phyloP scores from a whole-genome alignment of 2,329 filamentous ascomycete genomes.

The Arthrocladium fulminans region DNA sequence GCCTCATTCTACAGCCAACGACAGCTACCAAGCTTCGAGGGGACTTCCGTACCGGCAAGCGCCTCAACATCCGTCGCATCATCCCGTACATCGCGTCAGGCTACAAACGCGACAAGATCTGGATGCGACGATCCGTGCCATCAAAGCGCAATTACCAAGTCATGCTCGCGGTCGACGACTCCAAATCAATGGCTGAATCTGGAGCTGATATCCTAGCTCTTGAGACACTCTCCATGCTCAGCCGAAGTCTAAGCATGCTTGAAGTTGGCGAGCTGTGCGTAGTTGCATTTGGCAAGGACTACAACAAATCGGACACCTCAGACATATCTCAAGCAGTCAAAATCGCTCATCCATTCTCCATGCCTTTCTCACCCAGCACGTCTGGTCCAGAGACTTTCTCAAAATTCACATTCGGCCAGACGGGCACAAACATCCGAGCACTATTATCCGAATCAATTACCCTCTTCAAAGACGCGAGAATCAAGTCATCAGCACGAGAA shows the following conservation, averaged over 20 bases:
- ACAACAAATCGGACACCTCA: neutral
- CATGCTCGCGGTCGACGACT: slow-evolving; percentile 93
- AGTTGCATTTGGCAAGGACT: slow-evolving; percentile 70
- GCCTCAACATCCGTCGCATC: slow-evolving; percentile 98
- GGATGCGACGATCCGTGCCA: slow-evolving; percentile 89
- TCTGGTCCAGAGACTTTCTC: slow-evolving; percentile 76
- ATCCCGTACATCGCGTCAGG: slow-evolving; percentile 97
- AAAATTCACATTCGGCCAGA: slow-evolving; percentile 75
- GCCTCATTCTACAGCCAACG: slow-evolving; percentile 88
- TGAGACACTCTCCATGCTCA: slow-evolving; percentile 86
- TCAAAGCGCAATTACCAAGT: slow-evolving; percentile 95
- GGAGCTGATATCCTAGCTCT: slow-evolving; percentile 72
- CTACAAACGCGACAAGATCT: slow-evolving; percentile 99
- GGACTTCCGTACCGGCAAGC: slow-evolving; percentile 93
- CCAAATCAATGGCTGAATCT: slow-evolving; percentile 81
- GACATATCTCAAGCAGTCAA: slow-evolving; percentile 48
- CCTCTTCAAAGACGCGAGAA: slow-evolving; percentile 68
- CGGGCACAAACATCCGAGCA: slow-evolving; percentile 73
- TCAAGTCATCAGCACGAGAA: slow-evolving; percentile 44
- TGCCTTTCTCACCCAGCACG: slow-evolving; percentile 64
- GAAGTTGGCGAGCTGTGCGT: slow-evolving; percentile 92
- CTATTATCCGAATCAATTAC: slow-evolving; percentile 70
- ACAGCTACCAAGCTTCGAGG: slow-evolving; percentile 93
- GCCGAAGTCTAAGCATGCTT: slow-evolving; percentile 78
- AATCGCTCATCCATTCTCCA: slow-evolving; percentile 76